Evolutionary conservation across 2,329 filamentous ascomycete species (phyloP).

Genomic region (Colletotrichum liaoningense): DNA sequence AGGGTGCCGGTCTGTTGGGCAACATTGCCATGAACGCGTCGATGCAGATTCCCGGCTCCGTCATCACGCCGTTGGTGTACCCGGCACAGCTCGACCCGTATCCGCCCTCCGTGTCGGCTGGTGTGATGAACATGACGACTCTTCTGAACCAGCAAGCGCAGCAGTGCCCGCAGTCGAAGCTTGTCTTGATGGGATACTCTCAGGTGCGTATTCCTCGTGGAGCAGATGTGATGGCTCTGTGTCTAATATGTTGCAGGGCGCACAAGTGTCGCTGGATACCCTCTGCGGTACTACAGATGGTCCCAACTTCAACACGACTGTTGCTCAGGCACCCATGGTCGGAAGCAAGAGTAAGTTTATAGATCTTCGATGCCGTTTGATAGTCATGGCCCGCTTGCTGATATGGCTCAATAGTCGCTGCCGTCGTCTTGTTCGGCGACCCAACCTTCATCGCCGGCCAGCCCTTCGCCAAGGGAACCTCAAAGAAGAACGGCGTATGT

Average conservation of each 20-base stretch:
- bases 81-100: conserved; percentile 51
- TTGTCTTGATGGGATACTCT: conserved; percentile 56
- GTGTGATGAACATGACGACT: conserved; percentile 45
- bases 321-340: conserved; percentile 41
- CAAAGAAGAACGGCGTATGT: conserved; percentile 51
- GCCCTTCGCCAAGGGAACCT: conserved; percentile 50
- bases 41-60: conserved; percentile 46
- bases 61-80: conserved; percentile 50
- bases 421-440: conserved; percentile 54
- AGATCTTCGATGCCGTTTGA: accelerated
- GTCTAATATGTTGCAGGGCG: conserved; percentile 44
- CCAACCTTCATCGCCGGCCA: conserved; percentile 50
- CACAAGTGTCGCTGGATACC: conserved; percentile 50
- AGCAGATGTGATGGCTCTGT: neutral
- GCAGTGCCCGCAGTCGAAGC: conserved; percentile 50
- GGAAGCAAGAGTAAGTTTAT: conserved; percentile 46
- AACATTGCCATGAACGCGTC: conserved; percentile 46
- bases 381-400: neutral
- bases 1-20: conserved; percentile 49
- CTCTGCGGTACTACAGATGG: conserved; percentile 49
- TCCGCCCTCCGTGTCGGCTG: conserved; percentile 47
- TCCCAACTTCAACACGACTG: conserved; percentile 41
- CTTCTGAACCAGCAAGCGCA: conserved; percentile 46
- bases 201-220: conserved; percentile 42
- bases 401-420: conserved; percentile 46